Percentiles rank a stretch among this genome's conserved stretches.
phyloP scores from a whole-genome alignment of 352 stramenopile genomes.

The Plasmopara halstedii region DNA sequence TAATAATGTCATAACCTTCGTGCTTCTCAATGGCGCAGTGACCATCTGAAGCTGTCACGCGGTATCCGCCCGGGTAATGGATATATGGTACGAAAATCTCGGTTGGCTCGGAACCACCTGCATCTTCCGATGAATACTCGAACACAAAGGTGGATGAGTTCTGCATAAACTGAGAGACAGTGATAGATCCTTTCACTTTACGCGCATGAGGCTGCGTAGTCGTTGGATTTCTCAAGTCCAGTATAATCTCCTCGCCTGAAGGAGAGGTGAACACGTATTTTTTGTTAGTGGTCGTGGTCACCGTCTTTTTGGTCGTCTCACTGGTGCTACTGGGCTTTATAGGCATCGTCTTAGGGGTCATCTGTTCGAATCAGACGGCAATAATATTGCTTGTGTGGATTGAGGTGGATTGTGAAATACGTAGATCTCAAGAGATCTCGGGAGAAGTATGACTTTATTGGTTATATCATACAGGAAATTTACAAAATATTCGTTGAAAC shows the following conservation, averaged over 20 bases:
- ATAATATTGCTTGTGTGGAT: constrained; percentile 10
- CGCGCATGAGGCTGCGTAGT: constrained; percentile 44
- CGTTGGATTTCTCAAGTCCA: constrained; percentile 16
- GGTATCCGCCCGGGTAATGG: constrained; percentile 25
- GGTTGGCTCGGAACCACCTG: constrained; percentile 1
- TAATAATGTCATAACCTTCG: constrained; percentile 41
- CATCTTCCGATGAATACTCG: constrained; percentile 28
- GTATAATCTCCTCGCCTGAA: constrained; percentile 13
- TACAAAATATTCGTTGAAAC: too few relatives aligned
- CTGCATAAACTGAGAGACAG: constrained; percentile 43
- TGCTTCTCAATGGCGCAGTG: constrained; percentile 31
- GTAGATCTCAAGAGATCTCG: too few relatives aligned
- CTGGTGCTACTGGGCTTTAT: constrained; percentile 2
- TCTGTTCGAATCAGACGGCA: constrained; percentile 16
- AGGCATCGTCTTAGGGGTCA: constrained; percentile 18
- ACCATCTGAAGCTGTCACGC: constrained; percentile 26
- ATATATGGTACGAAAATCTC: constrained; percentile 33
- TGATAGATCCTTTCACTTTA: constrained; percentile 51
- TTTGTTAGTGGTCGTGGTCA: constrained; percentile 16
- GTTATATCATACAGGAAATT: too few relatives aligned
- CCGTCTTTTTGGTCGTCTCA: constrained; percentile 13
- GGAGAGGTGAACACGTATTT: constrained; percentile 19
- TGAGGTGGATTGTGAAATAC: constrained; percentile 11
- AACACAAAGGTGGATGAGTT: constrained; percentile 46
- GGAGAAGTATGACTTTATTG: too few relatives aligned